A percentile compares a stretch with the other conserved stretches of the same genome.
Conservation (phyloP, 2,329 filamentous ascomycete species). For the Arachnopeziza araneosa region DNA sequence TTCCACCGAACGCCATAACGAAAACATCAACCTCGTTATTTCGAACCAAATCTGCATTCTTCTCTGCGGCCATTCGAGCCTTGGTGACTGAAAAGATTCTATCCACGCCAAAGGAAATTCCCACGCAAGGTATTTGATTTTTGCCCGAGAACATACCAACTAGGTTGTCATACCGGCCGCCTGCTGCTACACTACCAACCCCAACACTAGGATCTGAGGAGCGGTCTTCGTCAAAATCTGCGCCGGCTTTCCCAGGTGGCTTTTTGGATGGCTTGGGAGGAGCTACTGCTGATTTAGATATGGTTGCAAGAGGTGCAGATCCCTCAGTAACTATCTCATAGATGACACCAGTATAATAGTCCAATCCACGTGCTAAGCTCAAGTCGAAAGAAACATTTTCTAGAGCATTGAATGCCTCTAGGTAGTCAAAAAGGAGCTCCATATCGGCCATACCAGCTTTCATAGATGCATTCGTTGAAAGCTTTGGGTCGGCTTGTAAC, state of each 20-base stretch:
- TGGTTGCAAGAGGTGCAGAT: constrained; percentile 32
- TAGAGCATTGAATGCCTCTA: constrained; percentile 69
- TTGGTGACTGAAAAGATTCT: constrained; percentile 92
- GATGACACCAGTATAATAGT: constrained; percentile 76
- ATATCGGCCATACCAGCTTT: constrained; percentile 79
- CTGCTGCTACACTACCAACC: constrained; percentile 83
- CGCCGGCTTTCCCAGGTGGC: constrained; percentile 44
- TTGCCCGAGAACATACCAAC: constrained; percentile 92
- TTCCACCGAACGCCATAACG: constrained; percentile 91
- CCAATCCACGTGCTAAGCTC: constrained; percentile 82
- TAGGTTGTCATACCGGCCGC: constrained; percentile 86
- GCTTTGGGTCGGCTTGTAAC: constrained; percentile 59
- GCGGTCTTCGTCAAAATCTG: constrained; percentile 54
- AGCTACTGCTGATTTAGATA: constrained; percentile 34
- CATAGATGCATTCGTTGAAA: constrained; percentile 67
- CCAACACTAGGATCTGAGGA: constrained; percentile 76
- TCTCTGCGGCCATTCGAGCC: constrained; percentile 61
- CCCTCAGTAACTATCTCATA: constrained; percentile 77
- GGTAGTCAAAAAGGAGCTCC: constrained; percentile 72
- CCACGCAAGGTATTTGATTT: constrained; percentile 80
- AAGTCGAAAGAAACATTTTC: constrained; percentile 83
- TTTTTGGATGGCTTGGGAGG: constrained; percentile 33
- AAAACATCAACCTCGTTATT: constrained; percentile 81
- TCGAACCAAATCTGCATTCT: constrained; percentile 48
- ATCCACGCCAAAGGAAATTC: constrained; percentile 91